Base-by-base conservation (phyloP, 2,329 filamentous ascomycete species). In the Ascomycota sp. region DNA sequence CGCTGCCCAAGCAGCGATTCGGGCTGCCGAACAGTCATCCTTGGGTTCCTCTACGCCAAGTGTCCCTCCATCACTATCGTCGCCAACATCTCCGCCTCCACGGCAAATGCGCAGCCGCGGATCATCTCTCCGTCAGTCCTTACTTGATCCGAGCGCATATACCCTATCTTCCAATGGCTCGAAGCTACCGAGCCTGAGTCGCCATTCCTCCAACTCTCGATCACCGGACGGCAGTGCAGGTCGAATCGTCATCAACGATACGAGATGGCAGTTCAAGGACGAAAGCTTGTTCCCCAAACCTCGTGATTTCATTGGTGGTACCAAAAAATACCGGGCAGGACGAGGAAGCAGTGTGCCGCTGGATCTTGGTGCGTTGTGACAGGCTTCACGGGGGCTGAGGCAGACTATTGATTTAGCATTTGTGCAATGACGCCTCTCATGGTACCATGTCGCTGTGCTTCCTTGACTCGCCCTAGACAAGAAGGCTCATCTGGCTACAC, bases 331-430 rank as follows among this genome's bases (percentile, higher is more conserved):
- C 52, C 65, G 86, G 37, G 89, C 89, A 23, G 89, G 89, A 7
- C 69, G 86, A 46, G 86, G 83, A 21, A 94, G 83, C 55, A 94
- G 80, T 58, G 85, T 95, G 40, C 89, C 89, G 20, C 58, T 95
- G 42, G 81, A 95, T 57, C 53, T 98, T 46, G 69, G 61, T 39
- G 59, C 64, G 20, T 35, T 41, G 29, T 38, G 11, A 28, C 17
- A 19, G 7, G 15, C 15, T 17, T 17, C 15, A 17, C 15, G 15
- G 15, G 15, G 15, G 4, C 15, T 17, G 15, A 17, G 15, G 15
- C 15, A 17, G 15, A 17, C 15, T 3, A 17, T 17, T 4, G 15
- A 17, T 17, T 17, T 3, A 17, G 4, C 15, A 17, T 17, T 3
- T 17, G 15, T 17, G 15, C 15, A 17, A 17, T 17, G 15, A 17